Conservation (phyloP, 805 yeast genomes). For the Metschnikowia colocasiae region DNA sequence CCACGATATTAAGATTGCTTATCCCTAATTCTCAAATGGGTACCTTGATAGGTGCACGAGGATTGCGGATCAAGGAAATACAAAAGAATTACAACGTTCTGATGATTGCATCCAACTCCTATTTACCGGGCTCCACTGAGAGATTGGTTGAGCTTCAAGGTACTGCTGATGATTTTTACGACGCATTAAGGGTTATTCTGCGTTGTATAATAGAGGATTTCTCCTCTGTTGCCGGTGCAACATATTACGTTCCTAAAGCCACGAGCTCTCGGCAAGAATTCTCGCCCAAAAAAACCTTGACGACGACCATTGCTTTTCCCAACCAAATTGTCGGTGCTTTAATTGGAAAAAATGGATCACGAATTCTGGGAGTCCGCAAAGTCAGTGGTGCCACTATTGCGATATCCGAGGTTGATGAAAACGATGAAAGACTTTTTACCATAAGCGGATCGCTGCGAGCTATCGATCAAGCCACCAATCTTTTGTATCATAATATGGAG, state of each 20-base stretch:
- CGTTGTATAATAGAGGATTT: constrained; percentile 72
- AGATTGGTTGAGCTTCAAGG: constrained; percentile 88
- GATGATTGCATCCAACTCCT: constrained; percentile 85
- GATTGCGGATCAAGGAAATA: constrained; percentile 72
- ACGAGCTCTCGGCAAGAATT: constrained; percentile 6
- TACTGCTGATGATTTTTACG: constrained; percentile 56
- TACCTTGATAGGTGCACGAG: constrained; percentile 81
- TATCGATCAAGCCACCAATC: constrained; percentile 55
- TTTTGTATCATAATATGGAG: constrained; percentile 56
- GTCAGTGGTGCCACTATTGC: constrained; percentile 74
- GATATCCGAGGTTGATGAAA: constrained; percentile 64
- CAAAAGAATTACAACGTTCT: constrained; percentile 67
- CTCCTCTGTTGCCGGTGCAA: constrained; percentile 61
- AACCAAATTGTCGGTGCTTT: constrained; percentile 84
- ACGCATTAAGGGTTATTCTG: constrained; percentile 56
- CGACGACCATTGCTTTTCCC: constrained; percentile 58
- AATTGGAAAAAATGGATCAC: constrained; percentile 79
- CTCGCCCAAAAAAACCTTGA: constrained; percentile 2
- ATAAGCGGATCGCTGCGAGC: constrained; percentile 57
- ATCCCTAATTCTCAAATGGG: constrained; percentile 87
- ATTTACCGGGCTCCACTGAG: constrained; percentile 76
- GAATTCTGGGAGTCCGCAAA: constrained; percentile 82
- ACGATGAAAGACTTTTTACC: constrained; percentile 65
- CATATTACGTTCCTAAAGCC: constrained; percentile 55
- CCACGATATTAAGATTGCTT: constrained; percentile 60